Base-by-base conservation (phyloP, 257 asterid genomes). In the Thymus mandschuricus region DNA sequence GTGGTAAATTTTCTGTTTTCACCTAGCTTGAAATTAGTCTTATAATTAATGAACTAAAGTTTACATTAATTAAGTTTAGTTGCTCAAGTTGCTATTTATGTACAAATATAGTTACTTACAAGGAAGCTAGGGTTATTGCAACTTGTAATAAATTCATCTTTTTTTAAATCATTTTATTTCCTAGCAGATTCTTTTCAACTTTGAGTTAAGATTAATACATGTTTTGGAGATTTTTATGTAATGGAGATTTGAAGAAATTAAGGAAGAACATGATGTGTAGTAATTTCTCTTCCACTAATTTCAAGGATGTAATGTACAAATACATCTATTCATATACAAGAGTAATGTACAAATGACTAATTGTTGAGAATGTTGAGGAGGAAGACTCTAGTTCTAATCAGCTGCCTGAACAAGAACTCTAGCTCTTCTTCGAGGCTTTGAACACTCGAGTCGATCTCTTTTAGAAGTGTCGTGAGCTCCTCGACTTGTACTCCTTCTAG, bases 301-400 rank as follows among this genome's bases (percentile, higher is more conserved):
- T 11, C 40, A 63, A 44, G 68, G 40, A 21, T 21, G 54, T 44
- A 4, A 62, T 41, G 21, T 62, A 38, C 54, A 63, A 64, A 29
- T 64, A 21, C 21, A 64, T 64, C 29, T 44, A 29, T 8, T 44
- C 29, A 27, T 64, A 45, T 28, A 63, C 68, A 63, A 21, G 35
- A 15, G 15, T 8, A 34, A 59, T 60, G 3, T 62, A 62, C 28
- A 57, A 64, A 29, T 11, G 60, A 64, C 70, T 73, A 73, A 41
- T 76, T 78, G 77, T 67, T 81, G 5, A 69, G 79, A 74, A 84
- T 74, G 52, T 80, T 85, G 41, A 76, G 87, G 33, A 82, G 71
- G 30, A 76, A 82, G 21, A 76, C 86, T 43, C 85, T 70, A 12
- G 88, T 65, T 70, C 59, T 81, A 13, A 84, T 76, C 68, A 84